Evolutionary conservation across 148 eudicot species (phyloP).

Genomic region (Camellia japonica): DNA sequence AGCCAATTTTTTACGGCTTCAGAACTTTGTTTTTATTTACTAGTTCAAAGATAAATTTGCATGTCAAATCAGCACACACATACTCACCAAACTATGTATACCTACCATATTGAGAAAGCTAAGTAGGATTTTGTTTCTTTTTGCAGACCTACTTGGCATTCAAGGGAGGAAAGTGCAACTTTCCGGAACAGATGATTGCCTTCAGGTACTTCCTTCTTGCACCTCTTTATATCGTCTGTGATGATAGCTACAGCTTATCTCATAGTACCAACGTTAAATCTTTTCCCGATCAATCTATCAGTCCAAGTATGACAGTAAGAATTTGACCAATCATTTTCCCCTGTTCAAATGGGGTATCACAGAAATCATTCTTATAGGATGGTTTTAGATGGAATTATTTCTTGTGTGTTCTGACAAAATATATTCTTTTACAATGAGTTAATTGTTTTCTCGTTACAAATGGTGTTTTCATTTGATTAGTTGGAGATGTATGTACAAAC

Average conservation of each 20-base stretch:
- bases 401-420: not conserved
- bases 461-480: not conserved
- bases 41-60: constrained; percentile 5
- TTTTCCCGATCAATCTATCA: not conserved
- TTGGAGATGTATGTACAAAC: not conserved
- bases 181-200: constrained; percentile 62
- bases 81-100: not conserved
- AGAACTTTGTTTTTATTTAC: not conserved
- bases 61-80: not conserved
- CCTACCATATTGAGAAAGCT: not conserved
- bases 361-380: not conserved
- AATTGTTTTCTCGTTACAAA: not conserved
- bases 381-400: not conserved
- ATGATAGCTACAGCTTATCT: not conserved
- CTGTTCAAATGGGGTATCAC: no score
- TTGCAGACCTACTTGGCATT: constrained; percentile 78
- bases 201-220: constrained; percentile 50
- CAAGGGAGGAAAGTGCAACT: constrained; percentile 87
- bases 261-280: not conserved
- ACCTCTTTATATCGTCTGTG: not conserved
- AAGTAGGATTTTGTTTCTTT: constrained; percentile 1
- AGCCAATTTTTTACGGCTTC: not conserved
- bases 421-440: not conserved
- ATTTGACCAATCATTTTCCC: not conserved
- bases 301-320: not conserved